Conservation (phyloP, 1,284 basidiomycete genomes). For the Boletus sp. region DNA sequence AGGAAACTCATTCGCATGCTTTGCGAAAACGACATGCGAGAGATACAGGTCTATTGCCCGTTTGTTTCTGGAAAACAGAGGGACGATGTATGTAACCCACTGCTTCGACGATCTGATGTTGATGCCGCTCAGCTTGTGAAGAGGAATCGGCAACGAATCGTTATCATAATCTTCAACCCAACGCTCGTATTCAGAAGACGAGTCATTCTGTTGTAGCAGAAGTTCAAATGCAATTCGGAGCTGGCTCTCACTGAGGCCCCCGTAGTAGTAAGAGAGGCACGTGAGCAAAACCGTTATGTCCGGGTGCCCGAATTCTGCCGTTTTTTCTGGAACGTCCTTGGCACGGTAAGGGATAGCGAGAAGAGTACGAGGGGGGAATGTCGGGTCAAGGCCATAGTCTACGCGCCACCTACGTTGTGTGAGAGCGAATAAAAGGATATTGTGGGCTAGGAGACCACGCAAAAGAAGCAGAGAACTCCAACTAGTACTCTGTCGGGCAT, state of each 20-base stretch:
- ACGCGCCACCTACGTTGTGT: conserved; percentile 6
- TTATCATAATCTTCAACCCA: conserved; percentile 1
- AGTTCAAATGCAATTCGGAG: conserved; percentile 1
- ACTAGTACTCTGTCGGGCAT: neutral
- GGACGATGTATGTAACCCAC: neutral
- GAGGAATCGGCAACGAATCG: neutral
- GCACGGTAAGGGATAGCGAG: conserved; percentile 10
- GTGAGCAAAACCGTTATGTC: conserved; percentile 1
- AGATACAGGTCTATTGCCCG: conserved; percentile 3
- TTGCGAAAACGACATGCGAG: conserved; percentile 6
- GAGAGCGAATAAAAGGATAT: neutral
- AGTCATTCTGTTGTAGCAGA: neutral
- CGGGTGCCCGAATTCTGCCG: conserved; percentile 5
- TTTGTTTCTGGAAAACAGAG: conserved; percentile 2
- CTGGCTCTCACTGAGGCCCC: conserved; percentile 1
- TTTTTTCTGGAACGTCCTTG: neutral
- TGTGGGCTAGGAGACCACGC: neutral
- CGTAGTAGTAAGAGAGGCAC: conserved; percentile 2
- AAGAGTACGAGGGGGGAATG: neutral
- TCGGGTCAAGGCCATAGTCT: conserved; percentile 4
- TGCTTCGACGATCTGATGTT: conserved; percentile 3
- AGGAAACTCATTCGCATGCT: neutral
- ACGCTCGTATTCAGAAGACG: neutral
- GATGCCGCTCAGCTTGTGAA: neutral
- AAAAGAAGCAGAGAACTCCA: conserved; percentile 3